Base-by-base conservation (phyloP, 805 yeast species). In the Isabelozyma rhagii region DNA sequence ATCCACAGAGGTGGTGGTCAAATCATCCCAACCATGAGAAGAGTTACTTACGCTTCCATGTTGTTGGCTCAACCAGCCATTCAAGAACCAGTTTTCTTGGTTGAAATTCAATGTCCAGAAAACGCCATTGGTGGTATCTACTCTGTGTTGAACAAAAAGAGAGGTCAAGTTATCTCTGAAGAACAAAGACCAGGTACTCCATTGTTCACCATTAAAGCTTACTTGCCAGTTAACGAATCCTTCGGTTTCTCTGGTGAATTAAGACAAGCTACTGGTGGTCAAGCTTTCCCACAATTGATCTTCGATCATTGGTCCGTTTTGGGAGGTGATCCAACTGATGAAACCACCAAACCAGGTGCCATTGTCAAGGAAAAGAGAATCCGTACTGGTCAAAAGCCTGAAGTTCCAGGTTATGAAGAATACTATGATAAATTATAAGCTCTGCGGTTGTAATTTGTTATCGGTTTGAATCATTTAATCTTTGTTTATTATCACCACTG, bases 1-100 rank as follows among this genome's bases (percentile, higher is more conserved):
- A 93, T 93, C 81, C 99, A 93, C 89, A 92, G 99, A 89, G 98
- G 98, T 85, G 97, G 96, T 82, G 99, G 98, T 81, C 99, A 93
- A 84, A 85, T 93, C 78, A 91, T 94, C 81, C 97, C 98, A 81
- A 93, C 99, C 79, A 93, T 94, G 98, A 92, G 98, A 87, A 92
- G 98, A 85, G 98, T 85, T 67, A 90, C 98, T 63, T 94, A 89
- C 83, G 99, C 98, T 72, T 90, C 97, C 68, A 83, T 92, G 86
- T 85, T 93, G 74, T 85, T 93, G 76, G 98, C 98, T 77, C 91
- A 90, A 80, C 99, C 99, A 80, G 93, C 90, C 73, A 89, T 93
- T 73, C 97, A 93, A 83, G 98, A 94, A 82, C 98, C 99, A 77
- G 90, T 94, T 72, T 93, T 93, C 92, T 82, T 92, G 80, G 97